A percentile compares a stretch with the other conserved stretches of the same genome.
phyloP scores from a whole-genome alignment of 306 rosid genomes.

The Astragalus glycyphyllos region DNA sequence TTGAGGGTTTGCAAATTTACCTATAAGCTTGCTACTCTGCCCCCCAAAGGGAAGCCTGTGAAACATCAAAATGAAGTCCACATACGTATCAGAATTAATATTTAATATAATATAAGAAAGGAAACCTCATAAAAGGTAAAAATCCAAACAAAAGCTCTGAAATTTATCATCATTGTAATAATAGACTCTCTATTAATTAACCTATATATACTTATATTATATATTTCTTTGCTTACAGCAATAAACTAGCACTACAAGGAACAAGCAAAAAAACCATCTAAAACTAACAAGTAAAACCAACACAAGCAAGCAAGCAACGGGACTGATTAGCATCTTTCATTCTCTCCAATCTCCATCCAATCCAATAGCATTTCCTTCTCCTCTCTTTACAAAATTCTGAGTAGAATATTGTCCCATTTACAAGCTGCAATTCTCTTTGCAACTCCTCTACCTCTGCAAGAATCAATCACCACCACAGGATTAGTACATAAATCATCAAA shows the following conservation, averaged over 20 bases:
- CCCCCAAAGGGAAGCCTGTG: conserved; percentile 76
- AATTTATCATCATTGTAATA: conserved; percentile 35
- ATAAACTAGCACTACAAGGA: conserved; percentile 39
- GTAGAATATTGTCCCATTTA: conserved; percentile 46
- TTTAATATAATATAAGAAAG: background rate
- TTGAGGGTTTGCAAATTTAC: conserved; percentile 43
- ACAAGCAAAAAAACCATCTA: conserved; percentile 45
- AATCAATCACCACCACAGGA: conserved; percentile 12
- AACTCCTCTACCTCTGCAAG: conserved; percentile 66
- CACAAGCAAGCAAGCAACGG: conserved; percentile 30
- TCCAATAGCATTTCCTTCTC: conserved; percentile 28
- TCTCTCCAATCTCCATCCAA: conserved; percentile 7
- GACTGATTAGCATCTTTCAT: conserved; percentile 30
- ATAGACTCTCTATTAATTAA: conserved; percentile 54
- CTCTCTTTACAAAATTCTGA: conserved; percentile 60
- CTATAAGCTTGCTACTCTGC: conserved; percentile 51
- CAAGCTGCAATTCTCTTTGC: conserved; percentile 39
- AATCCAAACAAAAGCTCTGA: conserved; percentile 36
- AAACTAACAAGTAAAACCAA: conserved; percentile 38
- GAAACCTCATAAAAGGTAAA: background rate
- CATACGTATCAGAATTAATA: conserved; percentile 50
- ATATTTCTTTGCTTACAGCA: conserved; percentile 52
- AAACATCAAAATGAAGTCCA: conserved; percentile 55
- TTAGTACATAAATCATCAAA: conserved; percentile 15
- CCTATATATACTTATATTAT: conserved; percentile 40